phyloP scores from a whole-genome alignment of 139 green algal genomes.

The Chlorella sp. region DNA sequence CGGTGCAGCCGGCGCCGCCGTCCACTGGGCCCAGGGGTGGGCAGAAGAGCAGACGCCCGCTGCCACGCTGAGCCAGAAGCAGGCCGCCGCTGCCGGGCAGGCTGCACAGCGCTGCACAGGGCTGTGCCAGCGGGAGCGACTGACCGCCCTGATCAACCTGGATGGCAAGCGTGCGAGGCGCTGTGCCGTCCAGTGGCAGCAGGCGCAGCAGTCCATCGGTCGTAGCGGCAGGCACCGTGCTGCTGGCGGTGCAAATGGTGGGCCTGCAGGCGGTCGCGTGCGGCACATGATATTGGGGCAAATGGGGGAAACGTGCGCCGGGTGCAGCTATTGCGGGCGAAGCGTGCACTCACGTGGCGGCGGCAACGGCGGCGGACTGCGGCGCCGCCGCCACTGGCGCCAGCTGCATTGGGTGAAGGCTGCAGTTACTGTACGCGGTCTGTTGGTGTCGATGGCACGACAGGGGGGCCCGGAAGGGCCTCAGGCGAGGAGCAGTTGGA shows the following conservation, averaged over 20 bases:
- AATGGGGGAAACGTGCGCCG: too few species aligned
- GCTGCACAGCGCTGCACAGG: background rate
- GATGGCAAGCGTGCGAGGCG: too few species aligned
- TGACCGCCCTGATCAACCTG: background rate
- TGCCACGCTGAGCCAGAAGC: conserved; percentile 21
- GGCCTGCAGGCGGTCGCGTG: too few species aligned
- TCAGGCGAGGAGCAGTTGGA: too few species aligned
- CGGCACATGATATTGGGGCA: too few species aligned
- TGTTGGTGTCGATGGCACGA: too few species aligned
- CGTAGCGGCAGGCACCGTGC: background rate
- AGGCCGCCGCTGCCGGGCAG: background rate
- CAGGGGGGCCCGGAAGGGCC: too few species aligned
- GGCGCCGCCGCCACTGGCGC: background rate
- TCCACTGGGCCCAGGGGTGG: background rate
- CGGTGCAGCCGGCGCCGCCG: background rate
- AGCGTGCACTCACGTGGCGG: background rate
- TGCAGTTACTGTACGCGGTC: too few species aligned
- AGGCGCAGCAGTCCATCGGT: conserved; percentile 5
- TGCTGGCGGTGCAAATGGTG: too few species aligned
- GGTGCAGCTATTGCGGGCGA: too few species aligned
- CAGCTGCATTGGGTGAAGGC: background rate
- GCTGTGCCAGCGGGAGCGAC: background rate
- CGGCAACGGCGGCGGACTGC: background rate
- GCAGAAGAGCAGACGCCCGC: conserved; percentile 24
- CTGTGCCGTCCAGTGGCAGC: background rate